Evolutionary conservation across 2,329 filamentous ascomycete species (phyloP).

Genomic region (Ceratocystis harringtonii): DNA sequence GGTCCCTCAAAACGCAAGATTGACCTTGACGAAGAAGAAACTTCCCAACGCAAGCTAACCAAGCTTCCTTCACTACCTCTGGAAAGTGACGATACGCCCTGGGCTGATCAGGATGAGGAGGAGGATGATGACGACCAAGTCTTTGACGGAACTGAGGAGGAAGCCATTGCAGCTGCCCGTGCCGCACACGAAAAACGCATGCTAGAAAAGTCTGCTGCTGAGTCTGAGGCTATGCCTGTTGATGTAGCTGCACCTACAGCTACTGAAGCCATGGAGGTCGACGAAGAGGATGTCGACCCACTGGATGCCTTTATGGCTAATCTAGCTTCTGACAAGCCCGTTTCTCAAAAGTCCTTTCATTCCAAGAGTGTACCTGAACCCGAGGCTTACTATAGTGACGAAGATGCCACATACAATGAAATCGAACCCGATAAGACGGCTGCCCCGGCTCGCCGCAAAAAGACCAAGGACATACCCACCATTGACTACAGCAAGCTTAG

Average conservation of each 20-base stretch:
- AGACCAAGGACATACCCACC: slow-evolving; percentile 73
- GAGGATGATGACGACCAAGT: slow-evolving; percentile 58
- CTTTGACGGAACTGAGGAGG: slow-evolving; percentile 73
- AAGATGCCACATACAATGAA: slow-evolving; percentile 48
- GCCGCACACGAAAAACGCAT: slow-evolving; percentile 70
- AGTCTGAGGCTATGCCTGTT: slow-evolving; percentile 18
- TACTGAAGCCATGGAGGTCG: slow-evolving; percentile 41
- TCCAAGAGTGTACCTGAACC: slow-evolving; percentile 48
- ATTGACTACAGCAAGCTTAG: slow-evolving; percentile 78
- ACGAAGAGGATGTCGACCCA: slow-evolving; percentile 54
- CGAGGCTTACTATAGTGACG: slow-evolving; percentile 77
- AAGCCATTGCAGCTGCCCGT: slow-evolving; percentile 69
- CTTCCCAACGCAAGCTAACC: slow-evolving; percentile 72
- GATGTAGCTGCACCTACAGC: slow-evolving; percentile 19
- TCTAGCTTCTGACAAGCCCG: slow-evolving; percentile 34
- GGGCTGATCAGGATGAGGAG: slow-evolving; percentile 49
- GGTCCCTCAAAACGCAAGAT: slow-evolving; percentile 56
- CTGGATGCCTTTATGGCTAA: slow-evolving; percentile 94
- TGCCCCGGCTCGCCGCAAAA: slow-evolving; percentile 58
- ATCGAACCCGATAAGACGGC: slow-evolving; percentile 33
- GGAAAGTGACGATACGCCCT: slow-evolving; percentile 45
- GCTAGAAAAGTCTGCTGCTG: slow-evolving; percentile 27
- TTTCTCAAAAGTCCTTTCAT: slow-evolving; percentile 15
- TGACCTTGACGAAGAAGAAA: slow-evolving; percentile 78
- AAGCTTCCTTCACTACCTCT: slow-evolving; percentile 69